These are phyloP conservation scores for Cryoendolithus antarcticus DNA, from an alignment of 2,329 filamentous ascomycete species.

Conservation along the genomic window DNA sequence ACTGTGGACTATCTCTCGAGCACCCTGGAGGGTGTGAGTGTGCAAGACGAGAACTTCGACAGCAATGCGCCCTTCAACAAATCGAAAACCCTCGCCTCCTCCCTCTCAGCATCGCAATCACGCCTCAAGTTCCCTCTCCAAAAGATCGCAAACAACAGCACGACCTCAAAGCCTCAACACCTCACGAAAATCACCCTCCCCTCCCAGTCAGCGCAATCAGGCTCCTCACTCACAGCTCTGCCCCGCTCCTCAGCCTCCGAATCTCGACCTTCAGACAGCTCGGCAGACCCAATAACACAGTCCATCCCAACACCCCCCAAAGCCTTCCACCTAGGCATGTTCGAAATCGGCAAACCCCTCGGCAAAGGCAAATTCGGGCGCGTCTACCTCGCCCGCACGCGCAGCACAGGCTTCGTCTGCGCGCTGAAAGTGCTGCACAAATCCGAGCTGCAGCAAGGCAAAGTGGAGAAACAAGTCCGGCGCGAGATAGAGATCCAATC, in stretches of 20 bases:
- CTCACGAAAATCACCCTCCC: slow-evolving; percentile 53
- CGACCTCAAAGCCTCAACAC: slow-evolving; percentile 30
- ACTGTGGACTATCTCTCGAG: slow-evolving; percentile 68
- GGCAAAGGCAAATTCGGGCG: slow-evolving; percentile 82
- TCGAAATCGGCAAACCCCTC: slow-evolving; percentile 77
- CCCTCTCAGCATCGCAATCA: slow-evolving; percentile 31
- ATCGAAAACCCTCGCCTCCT: neutral
- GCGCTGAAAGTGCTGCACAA: slow-evolving; percentile 81
- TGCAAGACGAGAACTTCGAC: slow-evolving; percentile 71
- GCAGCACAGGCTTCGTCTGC: slow-evolving; percentile 68
- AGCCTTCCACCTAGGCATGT: slow-evolving; percentile 81
- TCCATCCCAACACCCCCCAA: slow-evolving; percentile 25
- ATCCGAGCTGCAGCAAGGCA: slow-evolving; percentile 64
- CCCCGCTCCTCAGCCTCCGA: slow-evolving; percentile 21
- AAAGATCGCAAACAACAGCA: slow-evolving; percentile 70
- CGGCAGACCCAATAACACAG: slow-evolving; percentile 27
- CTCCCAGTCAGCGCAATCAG: slow-evolving; percentile 47
- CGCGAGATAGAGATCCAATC: slow-evolving; percentile 85
- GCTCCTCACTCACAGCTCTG: too few relatives aligned
- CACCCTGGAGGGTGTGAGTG: slow-evolving; percentile 78
- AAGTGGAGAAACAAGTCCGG: slow-evolving; percentile 76
- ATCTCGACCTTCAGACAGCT: slow-evolving; percentile 21
- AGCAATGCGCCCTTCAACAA: slow-evolving; percentile 34
- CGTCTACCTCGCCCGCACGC: slow-evolving; percentile 74
- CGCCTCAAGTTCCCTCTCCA: slow-evolving; percentile 63